Conservation (phyloP, 1,284 basidiomycete genomes). For the Malassezia vespertilionis region DNA sequence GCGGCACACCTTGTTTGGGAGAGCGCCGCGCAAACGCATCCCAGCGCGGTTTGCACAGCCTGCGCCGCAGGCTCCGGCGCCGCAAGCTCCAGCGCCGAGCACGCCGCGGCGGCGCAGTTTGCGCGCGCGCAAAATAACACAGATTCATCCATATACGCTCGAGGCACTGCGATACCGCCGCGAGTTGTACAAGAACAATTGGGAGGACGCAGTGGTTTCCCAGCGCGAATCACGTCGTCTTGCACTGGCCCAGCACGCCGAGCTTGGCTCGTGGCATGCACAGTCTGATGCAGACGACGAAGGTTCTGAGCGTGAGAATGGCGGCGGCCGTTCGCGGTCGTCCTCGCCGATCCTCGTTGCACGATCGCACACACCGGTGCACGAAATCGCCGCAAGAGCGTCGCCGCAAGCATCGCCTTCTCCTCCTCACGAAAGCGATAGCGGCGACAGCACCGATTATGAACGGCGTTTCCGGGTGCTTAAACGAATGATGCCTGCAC, state of each 20-base stretch:
- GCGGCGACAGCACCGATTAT: conserved; percentile 34
- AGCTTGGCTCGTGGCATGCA: neutral
- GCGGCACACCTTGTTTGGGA: neutral
- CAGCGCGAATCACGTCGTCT: conserved; percentile 29
- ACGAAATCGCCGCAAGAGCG: too few species aligned
- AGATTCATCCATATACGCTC: conserved; percentile 48
- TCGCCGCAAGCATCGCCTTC: neutral
- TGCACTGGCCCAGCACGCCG: conserved; percentile 5
- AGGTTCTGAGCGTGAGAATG: neutral
- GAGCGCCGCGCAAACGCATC: neutral
- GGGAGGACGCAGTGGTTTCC: conserved; percentile 48
- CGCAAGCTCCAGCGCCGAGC: neutral
- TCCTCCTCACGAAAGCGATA: too few species aligned
- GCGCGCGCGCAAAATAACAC: conserved; percentile 43
- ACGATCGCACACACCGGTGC: too few species aligned
- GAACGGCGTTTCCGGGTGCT: conserved; percentile 37
- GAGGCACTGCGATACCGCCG: conserved; percentile 46
- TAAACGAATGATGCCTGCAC: conserved; percentile 42
- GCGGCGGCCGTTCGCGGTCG: too few species aligned
- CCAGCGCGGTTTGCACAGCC: neutral
- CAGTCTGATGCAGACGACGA: neutral
- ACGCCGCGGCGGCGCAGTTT: conserved; percentile 22
- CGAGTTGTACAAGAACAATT: conserved; percentile 46
- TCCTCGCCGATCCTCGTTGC: too few species aligned
- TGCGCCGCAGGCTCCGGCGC: neutral